These are phyloP conservation scores for Picea mariana DNA, from an alignment of 83 land plant genomes.

Conservation along the genomic window DNA sequence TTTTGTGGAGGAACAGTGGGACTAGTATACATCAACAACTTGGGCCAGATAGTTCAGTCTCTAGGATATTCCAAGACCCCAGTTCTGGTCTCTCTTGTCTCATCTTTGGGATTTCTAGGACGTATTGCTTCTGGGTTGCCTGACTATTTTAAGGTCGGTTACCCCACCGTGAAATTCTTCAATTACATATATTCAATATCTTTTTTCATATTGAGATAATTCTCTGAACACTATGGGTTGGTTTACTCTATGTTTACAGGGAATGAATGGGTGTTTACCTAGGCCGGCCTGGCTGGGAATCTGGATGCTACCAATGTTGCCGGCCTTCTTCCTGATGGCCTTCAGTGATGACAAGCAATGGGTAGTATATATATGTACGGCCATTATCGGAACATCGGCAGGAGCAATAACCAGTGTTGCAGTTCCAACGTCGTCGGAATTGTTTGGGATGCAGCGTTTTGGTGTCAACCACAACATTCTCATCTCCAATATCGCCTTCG, in stretches of 20 bases:
- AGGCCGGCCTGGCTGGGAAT: constrained; percentile 62
- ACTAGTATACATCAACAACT: constrained; percentile 60
- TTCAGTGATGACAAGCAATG: constrained; percentile 9
- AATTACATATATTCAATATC: neutral
- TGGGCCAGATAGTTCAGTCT: constrained; percentile 62
- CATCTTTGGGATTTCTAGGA: constrained; percentile 65
- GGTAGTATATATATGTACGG: constrained; percentile 28
- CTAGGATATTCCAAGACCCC: constrained; percentile 32
- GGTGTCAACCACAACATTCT: constrained; percentile 67
- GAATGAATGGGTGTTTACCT: constrained; percentile 5
- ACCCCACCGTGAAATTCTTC: neutral
- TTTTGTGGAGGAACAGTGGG: constrained; percentile 64
- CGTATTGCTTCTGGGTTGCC: constrained; percentile 60
- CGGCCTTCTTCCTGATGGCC: constrained; percentile 45
- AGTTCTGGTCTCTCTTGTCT: constrained; percentile 32
- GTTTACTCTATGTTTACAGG: neutral
- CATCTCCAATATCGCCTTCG: constrained; percentile 65
- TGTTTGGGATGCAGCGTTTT: constrained; percentile 48
- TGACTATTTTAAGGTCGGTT: neutral
- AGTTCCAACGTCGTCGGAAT: constrained; percentile 55
- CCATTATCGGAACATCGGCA: constrained; percentile 48
- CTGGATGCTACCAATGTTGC: constrained; percentile 38
- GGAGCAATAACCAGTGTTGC: constrained; percentile 59
- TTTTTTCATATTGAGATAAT: neutral
- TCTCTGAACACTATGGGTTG: neutral